Percentiles rank a stretch among this genome's conserved stretches.
Conservation (phyloP, 495 filamentous ascomycete genomes). For the Rhizodiscina lignyota region DNA sequence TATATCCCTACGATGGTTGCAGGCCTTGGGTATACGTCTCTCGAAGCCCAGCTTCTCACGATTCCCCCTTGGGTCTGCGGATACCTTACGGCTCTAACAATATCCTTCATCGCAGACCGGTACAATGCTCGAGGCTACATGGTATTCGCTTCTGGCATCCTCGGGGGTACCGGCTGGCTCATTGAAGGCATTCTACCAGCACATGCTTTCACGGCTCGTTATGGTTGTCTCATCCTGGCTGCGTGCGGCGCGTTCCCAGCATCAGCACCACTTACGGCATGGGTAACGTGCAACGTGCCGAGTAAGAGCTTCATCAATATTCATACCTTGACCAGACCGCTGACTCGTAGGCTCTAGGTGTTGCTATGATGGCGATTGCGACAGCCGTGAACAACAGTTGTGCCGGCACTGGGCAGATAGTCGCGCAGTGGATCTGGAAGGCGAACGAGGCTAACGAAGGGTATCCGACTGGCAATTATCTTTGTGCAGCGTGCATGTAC, state of each 20-base stretch:
- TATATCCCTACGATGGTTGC: constrained; percentile 5
- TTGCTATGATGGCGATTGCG: too few relatives aligned
- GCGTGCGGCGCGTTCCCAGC: constrained; percentile 9
- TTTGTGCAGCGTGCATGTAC: too few relatives aligned
- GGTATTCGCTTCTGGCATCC: constrained; percentile 4
- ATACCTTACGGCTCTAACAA: constrained; percentile 5
- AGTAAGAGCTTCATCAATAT: too few relatives aligned
- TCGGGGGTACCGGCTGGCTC: constrained; percentile 8
- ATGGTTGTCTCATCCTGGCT: constrained; percentile 6
- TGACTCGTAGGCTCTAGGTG: too few relatives aligned
- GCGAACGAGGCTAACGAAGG: too few relatives aligned
- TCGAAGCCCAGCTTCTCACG: constrained; percentile 6
- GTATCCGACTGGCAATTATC: too few relatives aligned
- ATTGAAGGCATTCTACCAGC: constrained; percentile 6
- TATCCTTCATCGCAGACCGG: constrained; percentile 6
- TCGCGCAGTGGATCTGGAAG: too few relatives aligned
- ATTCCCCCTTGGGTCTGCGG: constrained; percentile 9
- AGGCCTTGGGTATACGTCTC: constrained; percentile 3
- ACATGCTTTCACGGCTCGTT: constrained; percentile 4
- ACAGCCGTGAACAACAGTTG: too few relatives aligned
- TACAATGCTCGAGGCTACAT: constrained; percentile 7
- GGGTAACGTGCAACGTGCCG: too few relatives aligned
- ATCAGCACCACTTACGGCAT: too few relatives aligned
- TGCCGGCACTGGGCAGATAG: too few relatives aligned
- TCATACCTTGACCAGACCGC: too few relatives aligned